These are phyloP conservation scores for Jacaranda copaia DNA, from an alignment of 257 asterid genomes.

Conservation along the genomic window DNA sequence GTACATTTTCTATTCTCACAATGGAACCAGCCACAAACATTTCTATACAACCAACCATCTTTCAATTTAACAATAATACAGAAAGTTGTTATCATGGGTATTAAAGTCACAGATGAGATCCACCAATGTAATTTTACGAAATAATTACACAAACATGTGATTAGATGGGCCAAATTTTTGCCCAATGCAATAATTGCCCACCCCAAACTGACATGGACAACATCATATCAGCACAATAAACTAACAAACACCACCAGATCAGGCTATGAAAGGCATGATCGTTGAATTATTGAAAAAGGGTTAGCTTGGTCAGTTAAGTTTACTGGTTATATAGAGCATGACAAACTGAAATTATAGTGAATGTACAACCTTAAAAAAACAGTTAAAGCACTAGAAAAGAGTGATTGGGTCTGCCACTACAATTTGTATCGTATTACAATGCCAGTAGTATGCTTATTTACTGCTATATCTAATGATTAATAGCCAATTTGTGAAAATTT, in stretches of 20 bases:
- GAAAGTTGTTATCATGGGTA: constrained; percentile 1
- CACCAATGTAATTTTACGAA: constrained; percentile 5
- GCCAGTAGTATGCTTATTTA: not conserved
- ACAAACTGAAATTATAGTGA: too few relatives aligned
- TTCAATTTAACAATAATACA: not conserved
- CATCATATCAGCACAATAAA: too few relatives aligned
- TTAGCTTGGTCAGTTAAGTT: too few relatives aligned
- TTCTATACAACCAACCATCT: constrained; percentile 11
- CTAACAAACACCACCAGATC: too few relatives aligned
- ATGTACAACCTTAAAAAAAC: not conserved
- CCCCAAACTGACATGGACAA: not conserved
- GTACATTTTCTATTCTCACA: constrained; percentile 6
- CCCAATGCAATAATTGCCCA: not conserved
- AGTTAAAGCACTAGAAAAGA: not conserved
- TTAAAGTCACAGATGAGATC: not conserved
- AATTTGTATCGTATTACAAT: too few relatives aligned
- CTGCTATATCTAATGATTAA: not conserved
- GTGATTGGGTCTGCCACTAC: not conserved
- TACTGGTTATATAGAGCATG: not conserved
- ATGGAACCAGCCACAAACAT: constrained; percentile 20
- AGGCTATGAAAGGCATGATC: too few relatives aligned
- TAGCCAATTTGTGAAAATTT: too few relatives aligned
- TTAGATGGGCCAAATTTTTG: not conserved
- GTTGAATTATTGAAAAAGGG: too few relatives aligned
- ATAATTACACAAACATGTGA: constrained; percentile 16